phyloP scores from a whole-genome alignment of 371 early-diverging fungal species.

The Mucor irregularis region DNA sequence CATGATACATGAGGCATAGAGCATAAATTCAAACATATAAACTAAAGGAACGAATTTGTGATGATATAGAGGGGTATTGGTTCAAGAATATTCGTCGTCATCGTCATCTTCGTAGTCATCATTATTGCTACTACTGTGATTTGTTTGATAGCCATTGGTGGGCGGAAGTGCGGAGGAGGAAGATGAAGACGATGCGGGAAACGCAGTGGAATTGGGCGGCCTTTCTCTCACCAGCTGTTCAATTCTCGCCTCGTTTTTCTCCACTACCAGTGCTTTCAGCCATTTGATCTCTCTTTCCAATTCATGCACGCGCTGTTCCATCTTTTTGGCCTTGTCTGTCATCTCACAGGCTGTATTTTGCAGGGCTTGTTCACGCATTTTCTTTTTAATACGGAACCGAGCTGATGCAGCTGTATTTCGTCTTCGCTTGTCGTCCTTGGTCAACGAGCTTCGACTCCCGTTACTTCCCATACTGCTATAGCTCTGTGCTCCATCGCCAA shows the following conservation, averaged over 20 bases:
- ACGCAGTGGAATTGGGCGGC: conserved; percentile 14
- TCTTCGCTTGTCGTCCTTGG: conserved; percentile 85
- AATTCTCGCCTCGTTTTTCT: conserved; percentile 58
- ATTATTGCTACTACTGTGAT: too few relatives aligned
- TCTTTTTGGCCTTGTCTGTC: conserved; percentile 68
- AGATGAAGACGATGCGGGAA: conserved; percentile 3
- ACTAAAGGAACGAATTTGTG: too few relatives aligned
- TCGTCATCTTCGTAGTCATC: too few relatives aligned
- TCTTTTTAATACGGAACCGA: conserved; percentile 93
- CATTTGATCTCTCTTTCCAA: conserved; percentile 90
- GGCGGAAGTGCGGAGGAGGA: too few relatives aligned
- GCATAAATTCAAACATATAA: too few relatives aligned
- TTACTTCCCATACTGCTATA: conserved; percentile 7
- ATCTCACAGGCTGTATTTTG: conserved; percentile 83
- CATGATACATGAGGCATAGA: too few relatives aligned
- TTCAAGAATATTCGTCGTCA: too few relatives aligned
- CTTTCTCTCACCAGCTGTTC: conserved; percentile 26
- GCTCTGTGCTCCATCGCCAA: conserved; percentile 16
- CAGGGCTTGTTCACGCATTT: conserved; percentile 81
- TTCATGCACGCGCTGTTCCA: conserved; percentile 77
- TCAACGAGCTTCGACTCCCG: conserved; percentile 4
- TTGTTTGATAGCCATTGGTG: too few relatives aligned
- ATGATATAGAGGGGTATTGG: too few relatives aligned
- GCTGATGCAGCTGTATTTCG: conserved; percentile 95
- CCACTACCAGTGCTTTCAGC: conserved; percentile 82